Percentiles rank a stretch among this genome's conserved stretches.
Conservation (phyloP, 164 flowering plant species). For the Magnolia kwangsiensis region DNA sequence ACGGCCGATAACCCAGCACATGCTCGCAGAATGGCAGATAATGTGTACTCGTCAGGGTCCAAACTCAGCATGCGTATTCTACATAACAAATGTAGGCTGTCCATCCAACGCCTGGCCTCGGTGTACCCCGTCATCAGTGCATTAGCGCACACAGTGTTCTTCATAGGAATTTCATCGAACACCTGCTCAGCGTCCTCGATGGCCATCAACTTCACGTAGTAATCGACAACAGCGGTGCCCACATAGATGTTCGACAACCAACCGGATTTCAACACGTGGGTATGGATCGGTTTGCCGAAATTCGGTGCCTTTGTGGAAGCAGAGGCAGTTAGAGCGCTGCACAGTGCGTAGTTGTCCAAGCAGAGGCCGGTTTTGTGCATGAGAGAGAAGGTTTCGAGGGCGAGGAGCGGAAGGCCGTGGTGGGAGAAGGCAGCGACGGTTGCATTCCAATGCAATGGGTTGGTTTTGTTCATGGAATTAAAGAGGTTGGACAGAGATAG, state of each 20-base stretch:
- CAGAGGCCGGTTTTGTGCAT: slow-evolving; percentile 47
- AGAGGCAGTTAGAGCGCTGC: slow-evolving; percentile 49
- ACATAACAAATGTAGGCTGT: slow-evolving; percentile 38
- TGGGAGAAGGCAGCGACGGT: slow-evolving; percentile 45
- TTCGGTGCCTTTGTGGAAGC: slow-evolving; percentile 19
- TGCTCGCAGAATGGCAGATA: slow-evolving; percentile 44
- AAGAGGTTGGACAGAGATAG: slow-evolving; percentile 33
- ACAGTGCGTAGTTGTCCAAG: slow-evolving; percentile 52
- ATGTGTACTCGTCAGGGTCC: slow-evolving; percentile 47
- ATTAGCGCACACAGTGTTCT: slow-evolving; percentile 65
- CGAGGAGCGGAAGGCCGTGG: slow-evolving; percentile 34
- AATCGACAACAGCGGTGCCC: slow-evolving; percentile 55
- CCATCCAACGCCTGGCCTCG: slow-evolving; percentile 51
- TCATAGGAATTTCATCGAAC: slow-evolving; percentile 80
- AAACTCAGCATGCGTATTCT: slow-evolving; percentile 38
- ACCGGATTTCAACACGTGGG: slow-evolving; percentile 45
- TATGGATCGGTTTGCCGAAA: slow-evolving; percentile 48
- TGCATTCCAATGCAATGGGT: slow-evolving; percentile 51
- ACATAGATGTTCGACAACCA: slow-evolving; percentile 62
- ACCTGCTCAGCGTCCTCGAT: slow-evolving; percentile 34
- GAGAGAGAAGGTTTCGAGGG: slow-evolving; percentile 44
- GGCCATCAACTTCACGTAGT: slow-evolving; percentile 38
- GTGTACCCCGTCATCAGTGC: slow-evolving; percentile 59
- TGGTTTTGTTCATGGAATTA: slow-evolving; percentile 32
- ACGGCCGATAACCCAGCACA: slow-evolving; percentile 52